phyloP scores from a whole-genome alignment of 1,284 basidiomycete genomes.

The Cutaneotrichosporon sp. region DNA sequence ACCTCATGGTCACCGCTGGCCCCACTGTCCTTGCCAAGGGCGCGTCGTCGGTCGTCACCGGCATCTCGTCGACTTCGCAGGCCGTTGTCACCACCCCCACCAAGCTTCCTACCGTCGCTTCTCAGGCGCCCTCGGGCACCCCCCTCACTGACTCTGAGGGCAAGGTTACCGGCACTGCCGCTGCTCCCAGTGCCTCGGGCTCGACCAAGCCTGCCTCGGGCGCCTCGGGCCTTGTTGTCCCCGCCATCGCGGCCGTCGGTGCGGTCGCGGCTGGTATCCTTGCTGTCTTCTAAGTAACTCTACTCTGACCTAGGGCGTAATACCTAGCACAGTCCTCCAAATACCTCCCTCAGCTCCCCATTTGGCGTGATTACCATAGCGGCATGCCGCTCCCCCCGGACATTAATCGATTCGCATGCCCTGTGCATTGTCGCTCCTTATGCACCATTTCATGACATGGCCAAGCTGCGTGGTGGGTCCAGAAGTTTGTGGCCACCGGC shows the following conservation, averaged over 20 bases:
- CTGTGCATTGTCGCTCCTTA: constrained; percentile 13
- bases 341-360: background rate
- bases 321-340: constrained; percentile 6
- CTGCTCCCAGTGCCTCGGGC: constrained; percentile 17
- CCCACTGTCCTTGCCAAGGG: constrained; percentile 32
- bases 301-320: background rate
- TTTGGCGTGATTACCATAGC: constrained; percentile 5
- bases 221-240: constrained; percentile 12
- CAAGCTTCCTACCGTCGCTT: constrained; percentile 6
- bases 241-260: constrained; percentile 18
- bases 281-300: constrained; percentile 32
- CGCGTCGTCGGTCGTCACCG: constrained; percentile 24
- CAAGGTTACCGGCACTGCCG: constrained; percentile 19
- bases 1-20: constrained; percentile 41
- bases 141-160: constrained; percentile 24
- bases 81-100: constrained; percentile 22
- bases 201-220: constrained; percentile 18
- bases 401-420: constrained; percentile 16
- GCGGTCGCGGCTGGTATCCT: constrained; percentile 27
- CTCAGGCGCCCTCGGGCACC: constrained; percentile 3
- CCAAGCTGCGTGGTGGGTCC: too few species aligned
- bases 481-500: too few species aligned
- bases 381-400: constrained; percentile 1
- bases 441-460: constrained; percentile 8
- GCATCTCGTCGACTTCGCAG: constrained; percentile 33